Evolutionary conservation across 805 yeast genomes (phyloP).

Genomic region (Teunomyces atbi): DNA sequence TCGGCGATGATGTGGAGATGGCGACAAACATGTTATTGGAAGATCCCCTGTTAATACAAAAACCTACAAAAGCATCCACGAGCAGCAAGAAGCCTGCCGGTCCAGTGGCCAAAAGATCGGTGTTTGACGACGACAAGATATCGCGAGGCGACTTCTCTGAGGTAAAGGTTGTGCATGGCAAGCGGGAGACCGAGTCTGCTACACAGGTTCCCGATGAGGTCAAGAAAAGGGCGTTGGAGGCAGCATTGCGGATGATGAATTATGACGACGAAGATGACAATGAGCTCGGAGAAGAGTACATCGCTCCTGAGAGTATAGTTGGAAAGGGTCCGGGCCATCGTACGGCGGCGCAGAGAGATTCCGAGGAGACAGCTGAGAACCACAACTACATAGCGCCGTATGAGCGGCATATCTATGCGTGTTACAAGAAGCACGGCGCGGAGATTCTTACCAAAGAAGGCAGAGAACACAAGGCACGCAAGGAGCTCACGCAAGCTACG

Average conservation of each 20-base stretch:
- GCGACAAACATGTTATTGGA: conserved; percentile 64
- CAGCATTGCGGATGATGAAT: conserved; percentile 63
- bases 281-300: conserved; percentile 72
- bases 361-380: conserved; percentile 14
- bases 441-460: conserved; percentile 36
- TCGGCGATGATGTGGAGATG: conserved; percentile 52
- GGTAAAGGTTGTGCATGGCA: conserved; percentile 31
- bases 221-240: conserved; percentile 55
- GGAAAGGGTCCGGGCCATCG: conserved; percentile 20
- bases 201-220: conserved; percentile 33
- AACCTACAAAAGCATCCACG: conserved; percentile 4
- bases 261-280: conserved; percentile 83
- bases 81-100: not conserved
- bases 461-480: conserved; percentile 54
- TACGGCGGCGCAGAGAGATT: conserved; percentile 9
- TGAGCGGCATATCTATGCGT: conserved; percentile 57
- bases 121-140: conserved; percentile 29
- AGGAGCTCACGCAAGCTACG: conserved; percentile 49
- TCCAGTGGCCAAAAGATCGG: conserved; percentile 15
- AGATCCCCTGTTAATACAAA: conserved; percentile 39
- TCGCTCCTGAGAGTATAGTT: conserved; percentile 34
- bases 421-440: conserved; percentile 49
- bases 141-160: conserved; percentile 25
- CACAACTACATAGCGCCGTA: conserved; percentile 29
- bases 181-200: conserved; percentile 16